phyloP scores from a whole-genome alignment of 106 monocot genomes.

The Platanthera guangdongensis region DNA sequence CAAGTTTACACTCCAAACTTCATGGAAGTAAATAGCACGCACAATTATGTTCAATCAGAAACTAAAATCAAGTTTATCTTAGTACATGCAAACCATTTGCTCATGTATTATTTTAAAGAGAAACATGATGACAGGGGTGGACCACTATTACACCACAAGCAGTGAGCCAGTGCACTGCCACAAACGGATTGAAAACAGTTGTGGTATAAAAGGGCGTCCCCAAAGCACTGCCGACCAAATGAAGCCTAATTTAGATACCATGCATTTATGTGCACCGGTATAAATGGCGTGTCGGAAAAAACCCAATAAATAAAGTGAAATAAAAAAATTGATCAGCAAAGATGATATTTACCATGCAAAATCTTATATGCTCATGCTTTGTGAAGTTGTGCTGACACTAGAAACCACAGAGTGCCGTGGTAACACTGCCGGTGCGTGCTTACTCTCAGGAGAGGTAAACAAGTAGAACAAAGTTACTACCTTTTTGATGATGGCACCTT shows the following conservation, averaged over 20 bases:
- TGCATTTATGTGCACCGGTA: too few relatives aligned
- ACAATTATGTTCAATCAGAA: not conserved
- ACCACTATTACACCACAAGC: too few relatives aligned
- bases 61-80: not conserved
- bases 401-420: conserved; percentile 22
- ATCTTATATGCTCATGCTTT: not conserved
- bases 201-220: too few relatives aligned
- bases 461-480: conserved; percentile 51
- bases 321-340: not conserved
- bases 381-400: conserved; percentile 9
- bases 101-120: not conserved
- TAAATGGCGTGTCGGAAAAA: not conserved
- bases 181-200: too few relatives aligned
- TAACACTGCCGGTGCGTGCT: conserved; percentile 59
- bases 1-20: not conserved
- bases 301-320: not conserved
- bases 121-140: not conserved
- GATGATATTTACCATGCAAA: not conserved
- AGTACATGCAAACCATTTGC: not conserved
- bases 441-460: conserved; percentile 43
- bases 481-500: conserved; percentile 54
- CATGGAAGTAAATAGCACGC: not conserved
- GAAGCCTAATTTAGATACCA: too few relatives aligned
- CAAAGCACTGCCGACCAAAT: too few relatives aligned
- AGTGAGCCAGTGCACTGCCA: too few relatives aligned